phyloP scores from a whole-genome alignment of 2,329 filamentous ascomycete species.

The Aquanectria penicillioides region DNA sequence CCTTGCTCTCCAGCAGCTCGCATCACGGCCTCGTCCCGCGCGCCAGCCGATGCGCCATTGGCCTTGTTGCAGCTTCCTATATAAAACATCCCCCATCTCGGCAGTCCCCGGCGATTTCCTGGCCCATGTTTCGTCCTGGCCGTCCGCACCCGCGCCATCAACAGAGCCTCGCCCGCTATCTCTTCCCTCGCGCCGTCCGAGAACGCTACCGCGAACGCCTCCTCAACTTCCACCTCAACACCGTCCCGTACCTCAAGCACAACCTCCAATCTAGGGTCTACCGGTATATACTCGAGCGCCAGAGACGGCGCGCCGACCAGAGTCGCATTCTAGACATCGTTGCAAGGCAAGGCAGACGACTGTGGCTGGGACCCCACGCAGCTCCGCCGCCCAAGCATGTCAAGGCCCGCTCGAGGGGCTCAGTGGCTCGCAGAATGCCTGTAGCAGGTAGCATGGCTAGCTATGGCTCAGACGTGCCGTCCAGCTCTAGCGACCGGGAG shows the following conservation, averaged over 20 bases:
- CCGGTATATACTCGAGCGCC: slow-evolving; percentile 73
- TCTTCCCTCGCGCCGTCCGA: slow-evolving; percentile 73
- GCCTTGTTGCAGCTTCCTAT: slow-evolving; percentile 1
- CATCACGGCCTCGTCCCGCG: slow-evolving; percentile 20
- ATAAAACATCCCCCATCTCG: slow-evolving; percentile 13
- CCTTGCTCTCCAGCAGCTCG: slow-evolving; percentile 4
- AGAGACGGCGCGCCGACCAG: slow-evolving; percentile 63
- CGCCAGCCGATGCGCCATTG: slow-evolving; percentile 21
- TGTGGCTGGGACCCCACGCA: slow-evolving; percentile 55
- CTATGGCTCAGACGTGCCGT: slow-evolving; percentile 44
- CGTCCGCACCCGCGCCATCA: slow-evolving; percentile 53
- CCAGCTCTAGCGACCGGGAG: slow-evolving; percentile 55
- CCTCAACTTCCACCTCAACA: slow-evolving; percentile 78
- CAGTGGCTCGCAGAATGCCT: slow-evolving; percentile 44
- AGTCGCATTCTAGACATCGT: slow-evolving; percentile 57
- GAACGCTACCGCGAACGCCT: slow-evolving; percentile 73
- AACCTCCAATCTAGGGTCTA: slow-evolving; percentile 81
- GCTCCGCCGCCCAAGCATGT: slow-evolving; percentile 44
- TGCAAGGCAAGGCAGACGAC: slow-evolving; percentile 53
- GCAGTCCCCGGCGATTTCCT: slow-evolving; percentile 45
- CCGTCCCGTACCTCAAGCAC: slow-evolving; percentile 75
- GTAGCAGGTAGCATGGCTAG: slow-evolving; percentile 37
- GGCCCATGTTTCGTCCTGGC: slow-evolving; percentile 55
- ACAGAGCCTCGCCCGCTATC: slow-evolving; percentile 68
- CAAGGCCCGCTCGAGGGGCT: slow-evolving; percentile 44